These are phyloP conservation scores for Paralagenidium karlingii DNA, from an alignment of 352 stramenopile species.

Conservation along the genomic window DNA sequence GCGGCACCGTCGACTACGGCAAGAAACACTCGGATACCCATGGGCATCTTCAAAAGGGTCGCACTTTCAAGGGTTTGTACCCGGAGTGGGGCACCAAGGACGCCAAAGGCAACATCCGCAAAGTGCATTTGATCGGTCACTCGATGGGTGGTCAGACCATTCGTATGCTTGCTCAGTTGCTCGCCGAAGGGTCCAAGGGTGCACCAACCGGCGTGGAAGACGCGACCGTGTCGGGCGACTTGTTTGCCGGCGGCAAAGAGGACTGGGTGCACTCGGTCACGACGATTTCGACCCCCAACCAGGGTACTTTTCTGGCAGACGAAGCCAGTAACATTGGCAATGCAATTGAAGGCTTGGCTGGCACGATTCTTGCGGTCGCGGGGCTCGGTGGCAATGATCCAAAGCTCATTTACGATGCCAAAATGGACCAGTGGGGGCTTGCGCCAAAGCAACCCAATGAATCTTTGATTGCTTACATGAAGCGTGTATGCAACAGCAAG, in stretches of 20 bases:
- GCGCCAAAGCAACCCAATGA: conserved; percentile 2
- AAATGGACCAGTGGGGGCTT: conserved; percentile 3
- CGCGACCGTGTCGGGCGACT: conserved; percentile 31
- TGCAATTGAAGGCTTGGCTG: background rate
- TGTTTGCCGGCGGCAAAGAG: conserved; percentile 30
- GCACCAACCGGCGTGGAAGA: conserved; percentile 12
- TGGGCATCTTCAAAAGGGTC: conserved; percentile 4
- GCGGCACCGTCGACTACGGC: conserved; percentile 29
- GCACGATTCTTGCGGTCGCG: background rate
- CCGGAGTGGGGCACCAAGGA: conserved; percentile 8
- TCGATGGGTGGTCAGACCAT: conserved; percentile 14
- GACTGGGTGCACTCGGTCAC: conserved; percentile 63
- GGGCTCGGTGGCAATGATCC: background rate
- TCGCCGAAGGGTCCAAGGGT: conserved; percentile 12
- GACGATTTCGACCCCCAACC: conserved; percentile 44
- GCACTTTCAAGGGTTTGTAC: conserved; percentile 9
- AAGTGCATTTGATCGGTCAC: conserved; percentile 16
- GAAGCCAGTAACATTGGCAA: conserved; percentile 15
- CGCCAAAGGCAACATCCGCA: conserved; percentile 9
- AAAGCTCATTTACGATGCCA: conserved; percentile 1
- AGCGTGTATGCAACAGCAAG: background rate
- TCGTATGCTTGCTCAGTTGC: conserved; percentile 9
- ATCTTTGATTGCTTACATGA: background rate
- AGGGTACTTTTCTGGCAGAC: conserved; percentile 36
- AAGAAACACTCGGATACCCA: conserved; percentile 1